These are phyloP conservation scores for Naganishia albida DNA, from an alignment of 1,284 basidiomycete species.

Conservation along the genomic window DNA sequence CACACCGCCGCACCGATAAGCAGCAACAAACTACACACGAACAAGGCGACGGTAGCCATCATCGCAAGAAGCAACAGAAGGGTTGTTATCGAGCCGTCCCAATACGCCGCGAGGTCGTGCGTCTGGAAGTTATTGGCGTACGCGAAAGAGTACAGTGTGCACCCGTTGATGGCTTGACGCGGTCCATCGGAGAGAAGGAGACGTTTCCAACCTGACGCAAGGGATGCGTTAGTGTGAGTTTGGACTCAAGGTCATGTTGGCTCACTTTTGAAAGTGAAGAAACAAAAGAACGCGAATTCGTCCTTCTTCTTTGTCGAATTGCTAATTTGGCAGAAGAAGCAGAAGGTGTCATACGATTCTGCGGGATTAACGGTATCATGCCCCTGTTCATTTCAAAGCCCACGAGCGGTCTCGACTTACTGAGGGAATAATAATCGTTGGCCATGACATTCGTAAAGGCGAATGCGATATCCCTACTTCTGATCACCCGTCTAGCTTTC, in stretches of 20 bases:
- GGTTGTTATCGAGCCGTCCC: constrained; percentile 65
- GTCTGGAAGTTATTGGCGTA: constrained; percentile 68
- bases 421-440: constrained; percentile 89
- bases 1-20: constrained; percentile 80
- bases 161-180: constrained; percentile 92
- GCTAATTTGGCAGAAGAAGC: constrained; percentile 95
- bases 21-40: constrained; percentile 76
- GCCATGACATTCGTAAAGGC: constrained; percentile 97
- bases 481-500: constrained; percentile 90
- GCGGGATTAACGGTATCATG: background rate
- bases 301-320: constrained; percentile 94
- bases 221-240: background rate
- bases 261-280: constrained; percentile 97
- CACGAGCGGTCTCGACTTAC: constrained; percentile 58
- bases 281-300: constrained; percentile 97
- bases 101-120: constrained; percentile 65
- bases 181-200: constrained; percentile 93
- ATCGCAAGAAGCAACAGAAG: constrained; percentile 82
- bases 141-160: constrained; percentile 90
- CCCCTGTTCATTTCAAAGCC: background rate
- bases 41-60: constrained; percentile 86
- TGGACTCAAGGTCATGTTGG: constrained; percentile 27
- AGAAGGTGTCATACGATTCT: constrained; percentile 96
- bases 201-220: constrained; percentile 82
- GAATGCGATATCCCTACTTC: constrained; percentile 92